Base-by-base conservation (phyloP, 495 filamentous ascomycete species). In the Cercophora samala region DNA sequence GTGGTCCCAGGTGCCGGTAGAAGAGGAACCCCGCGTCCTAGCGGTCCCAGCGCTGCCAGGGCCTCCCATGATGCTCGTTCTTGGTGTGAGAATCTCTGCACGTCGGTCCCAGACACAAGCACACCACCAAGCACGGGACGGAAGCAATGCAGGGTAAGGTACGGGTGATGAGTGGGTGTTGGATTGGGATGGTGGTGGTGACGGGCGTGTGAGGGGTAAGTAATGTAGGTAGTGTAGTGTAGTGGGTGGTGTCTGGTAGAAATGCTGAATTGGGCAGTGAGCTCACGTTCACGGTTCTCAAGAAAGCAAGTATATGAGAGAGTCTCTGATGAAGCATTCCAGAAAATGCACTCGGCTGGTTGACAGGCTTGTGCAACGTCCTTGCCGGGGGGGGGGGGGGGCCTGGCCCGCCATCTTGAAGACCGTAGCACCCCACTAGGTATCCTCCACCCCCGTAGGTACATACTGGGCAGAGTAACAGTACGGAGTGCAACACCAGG, bases 41-140 rank as follows among this genome's bases (percentile, higher is more conserved):
- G 63, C 63, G 59, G 67, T 58, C 51, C 63, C 59, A 63, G 58
- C 18, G 29, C 53, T 62, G 37, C 37, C 37, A 46, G 37, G 37
- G 37, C 37, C 37, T 46, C 37, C 37, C 37, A 46, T 46, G 37
- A 46, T 46, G 37, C 37, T 46, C 37, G 6, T 46, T 9, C 37
- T 46, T 46, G 37, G 37, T 46, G 37, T 46, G 37, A 13, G 37
- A 46, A 46, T 46, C 37, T 46, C 37, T 46, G 37, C 37, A 46
- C 37, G 37, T 46, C 37, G 37, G 37, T 46, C 37, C 37, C 37
- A 46, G 37, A 46, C 37, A 46, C n/a, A n/a, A n/a, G n/a, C n/a
- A n/a, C n/a, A n/a, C n/a, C n/a, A n/a, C n/a, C n/a, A n/a, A n/a
- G 37, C 37, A 46, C 37, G 37, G 37, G 37, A 46, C 37, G 37